These are phyloP conservation scores for Diaporthe sp. DNA, from an alignment of 2,329 filamentous ascomycete species.

Conservation along the genomic window DNA sequence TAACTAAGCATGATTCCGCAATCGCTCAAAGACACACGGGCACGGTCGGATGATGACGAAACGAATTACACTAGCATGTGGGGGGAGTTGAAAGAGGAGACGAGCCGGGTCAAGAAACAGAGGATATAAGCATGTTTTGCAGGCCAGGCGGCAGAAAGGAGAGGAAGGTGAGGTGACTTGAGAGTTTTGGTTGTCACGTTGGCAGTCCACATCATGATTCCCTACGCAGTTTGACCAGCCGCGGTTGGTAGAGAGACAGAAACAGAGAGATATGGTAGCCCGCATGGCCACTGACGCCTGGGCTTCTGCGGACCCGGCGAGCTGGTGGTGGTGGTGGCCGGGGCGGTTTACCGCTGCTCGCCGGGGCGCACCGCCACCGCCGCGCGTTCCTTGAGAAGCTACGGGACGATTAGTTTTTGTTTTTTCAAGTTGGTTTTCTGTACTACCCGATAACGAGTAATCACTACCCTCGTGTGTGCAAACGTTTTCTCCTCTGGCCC, in stretches of 20 bases:
- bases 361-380: neutral
- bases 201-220: constrained; percentile 9
- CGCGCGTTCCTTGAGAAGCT: neutral
- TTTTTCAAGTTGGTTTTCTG: neutral
- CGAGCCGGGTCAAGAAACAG: neutral
- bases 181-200: neutral
- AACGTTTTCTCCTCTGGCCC: neutral
- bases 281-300: neutral
- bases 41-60: neutral
- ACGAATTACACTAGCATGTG: constrained; percentile 24
- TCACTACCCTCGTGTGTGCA: constrained; percentile 14
- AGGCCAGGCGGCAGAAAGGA: neutral
- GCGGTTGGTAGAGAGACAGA: neutral
- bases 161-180: neutral
- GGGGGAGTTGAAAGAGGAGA: neutral
- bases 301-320: neutral
- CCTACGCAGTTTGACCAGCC: constrained; percentile 2
- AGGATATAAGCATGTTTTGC: neutral
- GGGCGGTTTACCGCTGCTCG: neutral
- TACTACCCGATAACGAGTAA: constrained; percentile 23
- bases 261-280: neutral
- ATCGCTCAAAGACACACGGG: neutral
- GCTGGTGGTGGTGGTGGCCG: neutral
- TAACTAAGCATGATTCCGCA: neutral
- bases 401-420: neutral